A percentile compares a stretch with the other conserved stretches of the same genome.
Evolutionary conservation across 306 rosid species (phyloP).

Genomic region (Castanea mollissima): DNA sequence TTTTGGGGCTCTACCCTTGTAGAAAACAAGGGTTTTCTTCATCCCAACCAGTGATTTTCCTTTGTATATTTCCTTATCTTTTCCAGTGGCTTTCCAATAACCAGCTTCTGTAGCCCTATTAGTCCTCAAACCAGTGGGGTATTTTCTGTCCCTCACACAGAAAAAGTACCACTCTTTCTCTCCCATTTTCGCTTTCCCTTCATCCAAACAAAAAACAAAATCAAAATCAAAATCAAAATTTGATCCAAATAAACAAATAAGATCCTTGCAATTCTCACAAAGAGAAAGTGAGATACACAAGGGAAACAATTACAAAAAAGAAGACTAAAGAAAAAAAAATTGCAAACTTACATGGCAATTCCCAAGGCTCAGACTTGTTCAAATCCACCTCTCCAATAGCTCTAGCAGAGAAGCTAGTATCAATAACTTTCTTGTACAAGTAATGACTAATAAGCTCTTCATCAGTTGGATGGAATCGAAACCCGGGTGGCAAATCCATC

Average conservation of each 20-base stretch:
- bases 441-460: constrained; percentile 95
- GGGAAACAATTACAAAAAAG: not conserved
- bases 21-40: constrained; percentile 95
- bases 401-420: constrained; percentile 49
- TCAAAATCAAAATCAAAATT: not conserved
- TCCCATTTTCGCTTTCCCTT: constrained; percentile 97
- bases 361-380: constrained; percentile 98
- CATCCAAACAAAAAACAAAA: not conserved
- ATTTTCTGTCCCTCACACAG: constrained; percentile 90
- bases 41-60: constrained; percentile 85
- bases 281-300: not conserved
- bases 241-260: not conserved
- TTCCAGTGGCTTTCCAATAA: constrained; percentile 97
- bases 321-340: no score
- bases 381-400: constrained; percentile 97
- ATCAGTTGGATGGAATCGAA: constrained; percentile 94
- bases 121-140: constrained; percentile 94
- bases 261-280: not conserved
- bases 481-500: constrained; percentile 80
- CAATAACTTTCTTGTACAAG: constrained; percentile 60
- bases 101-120: constrained; percentile 96
- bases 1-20: constrained; percentile 93
- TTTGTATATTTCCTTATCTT: constrained; percentile 84
- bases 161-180: constrained; percentile 96
- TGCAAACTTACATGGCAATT: constrained; percentile 69